Base-by-base conservation (phyloP, 345 rosid genomes). In the Populus tremula region DNA sequence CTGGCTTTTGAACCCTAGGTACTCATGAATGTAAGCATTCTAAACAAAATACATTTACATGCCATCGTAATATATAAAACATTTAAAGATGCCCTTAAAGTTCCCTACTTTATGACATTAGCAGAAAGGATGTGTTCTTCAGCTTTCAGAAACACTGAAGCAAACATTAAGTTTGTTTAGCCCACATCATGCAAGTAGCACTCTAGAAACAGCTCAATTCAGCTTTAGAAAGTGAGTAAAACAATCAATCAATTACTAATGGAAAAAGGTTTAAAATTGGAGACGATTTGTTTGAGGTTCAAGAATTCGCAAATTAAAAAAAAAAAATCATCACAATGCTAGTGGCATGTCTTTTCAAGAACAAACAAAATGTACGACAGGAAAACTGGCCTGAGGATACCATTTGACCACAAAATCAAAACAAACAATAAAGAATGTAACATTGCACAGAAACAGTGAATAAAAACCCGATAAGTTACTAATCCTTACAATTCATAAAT, bases 1-100 rank as follows among this genome's bases (percentile, higher is more conserved):
- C 88, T 7, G 97, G 92, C 82, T 85, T 85, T 80, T 91, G 87
- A 86, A 96, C 84, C 87, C 99, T 96, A 88, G 69, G 35, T 20
- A 61, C 50, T 56, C 67, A 77, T 31, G 62, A 80, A 47, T 45
- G 64, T 74, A 50, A 86, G 77, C 59, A 65, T 56, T 68, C 72
- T 39, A 4, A 70, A 8, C 41, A 35, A 29, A 49, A 50, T 29
- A 62, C 9, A 45, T 61, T 25, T 29, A 8, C 8, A 54, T 25
- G 33, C 8, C 12, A 20, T 43, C 45, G 2, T 23, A 43, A 31
- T 63, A 14, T 18, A 16, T 25, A 35, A 43, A 29, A 29, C 49
- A 63, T 2, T 11, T 4, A n/a, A 64, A 74, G 6, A 59, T 20
- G 1, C 1, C 36, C 8, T 23, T 2, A 29, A 36, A 31, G 29